Percentiles rank a stretch among this genome's conserved stretches.
phyloP scores from a whole-genome alignment of 2,329 filamentous ascomycete species.

The Dichotomopilus funicola region DNA sequence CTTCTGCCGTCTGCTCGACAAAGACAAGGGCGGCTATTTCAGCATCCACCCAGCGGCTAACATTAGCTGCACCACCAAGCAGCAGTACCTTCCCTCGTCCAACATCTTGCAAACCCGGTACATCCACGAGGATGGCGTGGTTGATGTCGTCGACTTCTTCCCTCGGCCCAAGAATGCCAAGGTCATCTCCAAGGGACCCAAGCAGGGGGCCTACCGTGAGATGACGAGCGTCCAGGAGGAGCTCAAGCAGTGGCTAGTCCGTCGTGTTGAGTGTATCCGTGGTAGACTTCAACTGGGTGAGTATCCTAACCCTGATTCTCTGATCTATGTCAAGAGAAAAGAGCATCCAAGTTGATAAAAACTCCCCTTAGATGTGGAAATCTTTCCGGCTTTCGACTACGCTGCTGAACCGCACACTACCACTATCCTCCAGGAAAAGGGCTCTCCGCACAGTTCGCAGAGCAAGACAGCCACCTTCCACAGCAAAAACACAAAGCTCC shows the following conservation, averaged over 20 bases:
- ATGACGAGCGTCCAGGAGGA: slow-evolving; percentile 49
- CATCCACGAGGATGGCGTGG: slow-evolving; percentile 67
- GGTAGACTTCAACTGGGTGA: slow-evolving; percentile 55
- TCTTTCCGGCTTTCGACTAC: slow-evolving; percentile 69
- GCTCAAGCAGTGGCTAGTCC: slow-evolving; percentile 64
- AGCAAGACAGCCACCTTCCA: slow-evolving; percentile 60
- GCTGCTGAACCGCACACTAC: slow-evolving; percentile 57
- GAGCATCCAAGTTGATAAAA: too few species aligned
- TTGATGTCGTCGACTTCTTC: slow-evolving; percentile 70
- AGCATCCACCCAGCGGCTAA: slow-evolving; percentile 52
- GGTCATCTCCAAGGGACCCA: slow-evolving; percentile 42
- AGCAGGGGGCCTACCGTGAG: slow-evolving; percentile 48
- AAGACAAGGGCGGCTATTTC: slow-evolving; percentile 68
- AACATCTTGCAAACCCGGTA: slow-evolving; percentile 74
- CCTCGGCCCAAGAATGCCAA: slow-evolving; percentile 57
- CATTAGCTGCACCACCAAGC: slow-evolving; percentile 60
- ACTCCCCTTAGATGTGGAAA: slow-evolving; percentile 48
- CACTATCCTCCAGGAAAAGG: slow-evolving; percentile 42
- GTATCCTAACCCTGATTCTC: too few species aligned
- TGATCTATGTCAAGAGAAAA: neutral
- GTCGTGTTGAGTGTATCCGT: slow-evolving; percentile 66
- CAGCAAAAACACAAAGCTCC: slow-evolving; percentile 51
- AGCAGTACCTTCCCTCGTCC: slow-evolving; percentile 68
- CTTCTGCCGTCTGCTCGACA: slow-evolving; percentile 68
- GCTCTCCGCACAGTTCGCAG: slow-evolving; percentile 33